Evolutionary conservation across 768 basidiomycete species (phyloP).

Genomic region (Collybia nuda): DNA sequence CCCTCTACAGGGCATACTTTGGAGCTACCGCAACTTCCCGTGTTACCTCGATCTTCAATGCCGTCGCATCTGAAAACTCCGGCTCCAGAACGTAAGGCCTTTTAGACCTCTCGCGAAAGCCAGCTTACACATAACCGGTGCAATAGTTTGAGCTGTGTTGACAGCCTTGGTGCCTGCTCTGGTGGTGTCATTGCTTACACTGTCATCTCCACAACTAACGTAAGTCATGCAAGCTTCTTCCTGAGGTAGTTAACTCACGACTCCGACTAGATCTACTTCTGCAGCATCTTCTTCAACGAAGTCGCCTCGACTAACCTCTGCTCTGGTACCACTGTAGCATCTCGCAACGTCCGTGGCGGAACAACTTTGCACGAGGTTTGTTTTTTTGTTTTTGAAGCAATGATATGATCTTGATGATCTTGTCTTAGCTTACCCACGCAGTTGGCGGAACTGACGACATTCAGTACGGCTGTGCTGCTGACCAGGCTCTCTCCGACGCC

Average conservation of each 20-base stretch:
- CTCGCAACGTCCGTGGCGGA: slow-evolving; percentile 46
- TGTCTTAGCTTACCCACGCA: slow-evolving; percentile 38
- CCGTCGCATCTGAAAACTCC: slow-evolving; percentile 41
- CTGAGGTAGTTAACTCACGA: background rate
- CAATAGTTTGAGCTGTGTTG: slow-evolving; percentile 39
- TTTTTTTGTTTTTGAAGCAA: background rate
- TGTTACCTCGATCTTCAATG: slow-evolving; percentile 31
- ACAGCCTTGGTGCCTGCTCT: slow-evolving; percentile 34
- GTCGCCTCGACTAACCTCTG: slow-evolving; percentile 37
- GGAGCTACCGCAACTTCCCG: slow-evolving; percentile 34
- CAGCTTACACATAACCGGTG: background rate
- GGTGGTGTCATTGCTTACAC: slow-evolving; percentile 47
- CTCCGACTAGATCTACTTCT: slow-evolving; percentile 40
- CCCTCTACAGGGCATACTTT: slow-evolving; percentile 40
- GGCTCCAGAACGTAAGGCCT: slow-evolving; percentile 30
- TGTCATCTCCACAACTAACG: slow-evolving; percentile 42
- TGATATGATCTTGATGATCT: background rate
- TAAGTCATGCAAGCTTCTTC: slow-evolving; percentile 9
- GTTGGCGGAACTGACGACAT: slow-evolving; percentile 39
- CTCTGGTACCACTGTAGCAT: slow-evolving; percentile 40
- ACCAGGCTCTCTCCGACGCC: slow-evolving; percentile 36
- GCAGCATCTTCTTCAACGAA: slow-evolving; percentile 47
- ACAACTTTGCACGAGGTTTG: slow-evolving; percentile 46
- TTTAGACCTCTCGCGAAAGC: background rate
- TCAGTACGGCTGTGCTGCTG: slow-evolving; percentile 37